Evolutionary conservation across 2,329 filamentous ascomycete species (phyloP), one percentile per base, ranked within the genome.

Genomic region (Tolypocladium nubicola): DNA sequence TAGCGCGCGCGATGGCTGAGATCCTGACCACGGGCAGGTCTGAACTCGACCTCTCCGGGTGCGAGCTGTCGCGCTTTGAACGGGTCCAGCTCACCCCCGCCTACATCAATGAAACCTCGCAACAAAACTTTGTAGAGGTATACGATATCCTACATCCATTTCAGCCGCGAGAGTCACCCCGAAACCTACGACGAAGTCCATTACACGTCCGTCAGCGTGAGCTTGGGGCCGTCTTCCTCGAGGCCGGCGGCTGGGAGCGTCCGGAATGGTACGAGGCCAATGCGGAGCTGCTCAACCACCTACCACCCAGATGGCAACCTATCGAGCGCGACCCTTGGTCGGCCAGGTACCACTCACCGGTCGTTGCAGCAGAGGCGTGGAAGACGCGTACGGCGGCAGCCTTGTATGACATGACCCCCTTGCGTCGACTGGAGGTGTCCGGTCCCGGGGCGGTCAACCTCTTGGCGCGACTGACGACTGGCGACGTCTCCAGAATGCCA

Each of bases 101-200:
- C 0, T 86, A 86, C 58, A 75, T 86, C 55, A 73, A 67, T 30
- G 82, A 86, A 68, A 85, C 83, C 0, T 80, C 79, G 0, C 73
- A 78, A 52, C 81, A 83, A 63, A 84, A 82, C 61, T 86, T 86
- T 54, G 77, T 82, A 30, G 83, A 86, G 61, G 77, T 86, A 1
- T 86, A 86, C 69, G 83, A 86, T 59, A 84, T 86, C 43, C 60
- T 86, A 0, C 83, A 86, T 58, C 83, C 83, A 0, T 71, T 83
- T 0, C 80, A 83, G 55, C 83, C 81, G 0, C 77, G 76, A 35
- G 72, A 77, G 0, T 83, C 79, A 0, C 83, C 82, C 0, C 78
- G 84, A 0, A 79, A 82, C 58, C 72, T 86, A 2, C 79, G 83
- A 8, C 69, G 80, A 16, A 84, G 79, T 60, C 82, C 83, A 0